Evolutionary conservation across 257 asterid species (phyloP), one percentile per base, ranked within the genome.

Genomic region (Capsicum pubescens): DNA sequence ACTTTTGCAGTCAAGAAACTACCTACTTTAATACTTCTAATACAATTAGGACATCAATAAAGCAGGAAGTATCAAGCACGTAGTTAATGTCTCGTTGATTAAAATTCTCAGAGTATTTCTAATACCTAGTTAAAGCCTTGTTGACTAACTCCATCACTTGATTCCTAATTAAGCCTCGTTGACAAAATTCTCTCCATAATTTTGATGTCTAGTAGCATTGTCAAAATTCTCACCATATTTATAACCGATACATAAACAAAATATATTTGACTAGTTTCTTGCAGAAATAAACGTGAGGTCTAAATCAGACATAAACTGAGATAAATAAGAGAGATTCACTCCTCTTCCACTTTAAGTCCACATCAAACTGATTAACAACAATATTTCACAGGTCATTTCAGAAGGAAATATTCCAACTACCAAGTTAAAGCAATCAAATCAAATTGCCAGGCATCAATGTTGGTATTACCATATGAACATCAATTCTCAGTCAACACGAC

Each of bases 291-390:
- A 70, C 42, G 5, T 44, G 79, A 44, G 57, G 17, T 44, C 79
- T 17, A 44, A 70, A 70, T 9, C 56, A 70, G 56, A 70, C 11
- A 15, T 14, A 7, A 42, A 17, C 52, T 44, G 77, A 70, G 55
- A 44, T 6, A 70, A 70, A 44, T 70, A 70, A 42, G 57, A 69
- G 77, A 70, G 35, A 70, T 17, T 70, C 8, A 0, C 56, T 44
- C 16, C 36, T 44, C 35, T 70, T 44, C 79, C 56, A 70, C 79
- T 44, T 17, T 17, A 42, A 70, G 35, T n/a, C 15, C 79, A 44
- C 79, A 70, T n/a, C 79, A 70, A 42, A 70, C 56, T 70, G 36
- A 68, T 68, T 68, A 36, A 36, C 52, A 35, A 36, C 52, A 68
- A 68, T 36, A 68, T 68, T 36, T 68, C 19, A 68, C 52, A 68